These are phyloP conservation scores for Capsicum chinense DNA, from an alignment of 257 asterid genomes.

Conservation along the genomic window DNA sequence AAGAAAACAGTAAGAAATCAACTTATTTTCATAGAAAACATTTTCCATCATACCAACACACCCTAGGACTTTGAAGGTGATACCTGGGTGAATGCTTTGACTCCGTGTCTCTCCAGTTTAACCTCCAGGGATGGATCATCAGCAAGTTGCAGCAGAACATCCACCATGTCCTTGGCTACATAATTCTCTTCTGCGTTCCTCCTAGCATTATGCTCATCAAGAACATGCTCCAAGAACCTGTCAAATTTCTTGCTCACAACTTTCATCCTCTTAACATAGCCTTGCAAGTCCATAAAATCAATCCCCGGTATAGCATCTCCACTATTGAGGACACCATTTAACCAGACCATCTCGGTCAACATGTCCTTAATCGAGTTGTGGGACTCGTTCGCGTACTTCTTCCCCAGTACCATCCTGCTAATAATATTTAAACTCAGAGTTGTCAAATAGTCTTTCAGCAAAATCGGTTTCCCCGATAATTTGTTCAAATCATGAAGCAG, in stretches of 20 bases:
- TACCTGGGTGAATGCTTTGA: conserved; percentile 54
- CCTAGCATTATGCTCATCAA: conserved; percentile 41
- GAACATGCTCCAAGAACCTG: conserved; percentile 48
- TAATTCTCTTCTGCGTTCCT: not conserved
- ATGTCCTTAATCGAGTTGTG: conserved; percentile 38
- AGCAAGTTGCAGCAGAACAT: conserved; percentile 48
- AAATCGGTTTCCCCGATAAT: conserved; percentile 29
- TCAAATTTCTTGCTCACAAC: conserved; percentile 47
- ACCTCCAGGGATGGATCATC: conserved; percentile 49
- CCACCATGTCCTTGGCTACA: conserved; percentile 49
- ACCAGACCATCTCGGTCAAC: conserved; percentile 45
- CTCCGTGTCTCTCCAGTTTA: conserved; percentile 50
- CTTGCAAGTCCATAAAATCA: conserved; percentile 50
- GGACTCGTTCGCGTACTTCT: conserved; percentile 38
- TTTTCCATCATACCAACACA: too few relatives aligned
- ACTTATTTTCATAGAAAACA: too few relatives aligned
- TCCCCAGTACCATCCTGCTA: conserved; percentile 52
- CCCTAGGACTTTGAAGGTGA: not conserved
- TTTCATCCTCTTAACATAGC: conserved; percentile 53
- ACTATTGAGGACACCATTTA: conserved; percentile 46
- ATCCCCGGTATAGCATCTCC: conserved; percentile 49
- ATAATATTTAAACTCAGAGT: conserved; percentile 50
- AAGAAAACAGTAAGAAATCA: too few relatives aligned
- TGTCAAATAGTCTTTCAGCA: conserved; percentile 45
- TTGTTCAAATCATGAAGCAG: conserved; percentile 34